A percentile compares a stretch with the other conserved stretches of the same genome.
phyloP scores from a whole-genome alignment of 768 basidiomycete species.

The Stropharia rugosoannulata region DNA sequence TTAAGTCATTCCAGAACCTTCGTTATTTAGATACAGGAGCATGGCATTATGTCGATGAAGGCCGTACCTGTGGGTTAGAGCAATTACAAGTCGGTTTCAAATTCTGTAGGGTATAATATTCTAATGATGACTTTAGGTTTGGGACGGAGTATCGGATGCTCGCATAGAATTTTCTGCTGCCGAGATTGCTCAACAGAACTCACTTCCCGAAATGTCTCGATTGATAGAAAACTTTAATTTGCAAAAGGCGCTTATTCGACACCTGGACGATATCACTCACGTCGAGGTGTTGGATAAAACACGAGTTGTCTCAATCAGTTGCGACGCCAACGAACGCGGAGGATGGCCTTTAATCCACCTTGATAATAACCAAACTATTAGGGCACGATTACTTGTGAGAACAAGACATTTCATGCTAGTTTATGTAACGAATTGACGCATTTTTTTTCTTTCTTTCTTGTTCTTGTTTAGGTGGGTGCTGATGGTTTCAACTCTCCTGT shows the following conservation, averaged over 20 bases:
- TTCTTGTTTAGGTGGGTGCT: slow-evolving; percentile 73
- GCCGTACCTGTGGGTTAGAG: slow-evolving; percentile 70
- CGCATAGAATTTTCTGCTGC: slow-evolving; percentile 69
- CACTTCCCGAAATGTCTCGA: slow-evolving; percentile 61
- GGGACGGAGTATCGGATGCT: slow-evolving; percentile 88
- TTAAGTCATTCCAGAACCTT: slow-evolving; percentile 2
- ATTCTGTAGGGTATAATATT: neutral
- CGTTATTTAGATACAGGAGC: slow-evolving; percentile 64
- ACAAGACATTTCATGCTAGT: neutral
- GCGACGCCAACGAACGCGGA: slow-evolving; percentile 48
- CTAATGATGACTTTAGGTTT: slow-evolving; percentile 51
- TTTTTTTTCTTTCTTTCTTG: too few relatives aligned
- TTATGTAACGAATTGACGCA: neutral
- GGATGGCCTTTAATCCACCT: slow-evolving; percentile 83
- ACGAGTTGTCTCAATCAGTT: slow-evolving; percentile 70
- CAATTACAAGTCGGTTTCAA: slow-evolving; percentile 75
- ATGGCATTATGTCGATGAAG: slow-evolving; percentile 75
- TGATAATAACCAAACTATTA: slow-evolving; percentile 61
- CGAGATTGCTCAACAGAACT: slow-evolving; percentile 35
- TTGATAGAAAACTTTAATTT: slow-evolving; percentile 93
- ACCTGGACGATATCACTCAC: slow-evolving; percentile 48
- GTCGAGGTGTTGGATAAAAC: slow-evolving; percentile 70
- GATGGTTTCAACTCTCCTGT: slow-evolving; percentile 97
- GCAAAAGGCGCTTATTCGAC: slow-evolving; percentile 77
- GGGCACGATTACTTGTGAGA: slow-evolving; percentile 75